phyloP scores from a whole-genome alignment of 192 early-diverging fungal species.

The Rhizophagus clarus region DNA sequence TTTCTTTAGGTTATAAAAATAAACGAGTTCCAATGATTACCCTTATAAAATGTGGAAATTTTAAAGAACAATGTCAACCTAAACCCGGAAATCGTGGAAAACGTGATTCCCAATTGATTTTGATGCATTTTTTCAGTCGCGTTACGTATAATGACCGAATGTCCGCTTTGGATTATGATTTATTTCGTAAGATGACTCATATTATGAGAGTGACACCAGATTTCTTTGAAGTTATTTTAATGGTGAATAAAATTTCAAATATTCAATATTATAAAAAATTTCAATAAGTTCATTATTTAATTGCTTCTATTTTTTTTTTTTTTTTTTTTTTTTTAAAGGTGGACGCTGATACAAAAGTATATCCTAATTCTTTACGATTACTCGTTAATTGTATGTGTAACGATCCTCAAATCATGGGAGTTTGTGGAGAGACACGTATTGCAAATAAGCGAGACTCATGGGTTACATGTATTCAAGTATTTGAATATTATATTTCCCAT shows the following conservation, averaged over 20 bases:
- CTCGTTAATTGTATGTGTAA: conserved; percentile 90
- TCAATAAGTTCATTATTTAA: neutral
- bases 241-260: conserved; percentile 36
- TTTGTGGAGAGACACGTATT: conserved; percentile 97
- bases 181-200: conserved; percentile 81
- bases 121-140: conserved; percentile 87
- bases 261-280: too few species aligned
- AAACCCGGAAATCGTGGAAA: conserved; percentile 90
- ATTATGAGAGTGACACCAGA: conserved; percentile 89
- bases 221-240: conserved; percentile 72
- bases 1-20: conserved; percentile 35
- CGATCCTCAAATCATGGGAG: conserved; percentile 88
- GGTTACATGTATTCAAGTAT: conserved; percentile 94
- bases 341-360: conserved; percentile 91
- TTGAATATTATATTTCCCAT: conserved; percentile 98
- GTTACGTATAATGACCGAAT: conserved; percentile 85
- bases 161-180: conserved; percentile 86
- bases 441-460: conserved; percentile 88
- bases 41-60: conserved; percentile 74
- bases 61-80: conserved; percentile 56
- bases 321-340: conserved; percentile 42
- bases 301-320: too few species aligned
- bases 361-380: conserved; percentile 70
- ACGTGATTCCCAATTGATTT: conserved; percentile 90
- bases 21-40: conserved; percentile 68